These are phyloP conservation scores for Scedosporium dehoogii DNA, from an alignment of 2,329 filamentous ascomycete genomes.

Conservation along the genomic window DNA sequence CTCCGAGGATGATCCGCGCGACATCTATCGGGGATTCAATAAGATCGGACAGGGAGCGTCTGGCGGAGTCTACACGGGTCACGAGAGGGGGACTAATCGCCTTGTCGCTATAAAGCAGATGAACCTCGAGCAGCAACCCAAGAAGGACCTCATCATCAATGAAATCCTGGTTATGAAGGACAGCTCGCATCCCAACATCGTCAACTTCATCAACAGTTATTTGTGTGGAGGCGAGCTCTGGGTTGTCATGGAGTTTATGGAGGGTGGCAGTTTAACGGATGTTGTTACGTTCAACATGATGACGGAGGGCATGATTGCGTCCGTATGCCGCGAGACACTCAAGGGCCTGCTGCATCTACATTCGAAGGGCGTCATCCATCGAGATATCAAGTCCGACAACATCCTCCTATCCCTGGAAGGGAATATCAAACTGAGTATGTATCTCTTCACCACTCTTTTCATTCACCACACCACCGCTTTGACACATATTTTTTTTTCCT, in stretches of 20 bases:
- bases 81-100: slow-evolving; percentile 72
- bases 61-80: slow-evolving; percentile 87
- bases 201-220: slow-evolving; percentile 98
- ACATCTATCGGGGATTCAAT: slow-evolving; percentile 75
- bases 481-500: not conserved
- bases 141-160: slow-evolving; percentile 98
- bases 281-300: slow-evolving; percentile 99
- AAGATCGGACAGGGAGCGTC: slow-evolving; percentile 98
- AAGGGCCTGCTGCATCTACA: slow-evolving; percentile 90
- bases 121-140: slow-evolving; percentile 96
- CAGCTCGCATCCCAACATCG: slow-evolving; percentile 95
- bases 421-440: slow-evolving; percentile 91
- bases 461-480: not conserved
- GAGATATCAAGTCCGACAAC: slow-evolving; percentile 99
- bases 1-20: slow-evolving; percentile 77
- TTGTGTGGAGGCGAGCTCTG: slow-evolving; percentile 83
- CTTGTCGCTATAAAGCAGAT: slow-evolving; percentile 99
- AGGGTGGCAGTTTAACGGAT: slow-evolving; percentile 92
- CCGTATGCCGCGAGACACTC: slow-evolving; percentile 87
- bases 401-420: slow-evolving; percentile 89
- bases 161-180: slow-evolving; percentile 99
- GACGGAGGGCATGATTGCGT: slow-evolving; percentile 94
- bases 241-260: slow-evolving; percentile 99
- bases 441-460: not conserved
- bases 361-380: slow-evolving; percentile 95